Base-by-base conservation (phyloP, 495 filamentous ascomycete species). In the Stereocaulon alpinum region DNA sequence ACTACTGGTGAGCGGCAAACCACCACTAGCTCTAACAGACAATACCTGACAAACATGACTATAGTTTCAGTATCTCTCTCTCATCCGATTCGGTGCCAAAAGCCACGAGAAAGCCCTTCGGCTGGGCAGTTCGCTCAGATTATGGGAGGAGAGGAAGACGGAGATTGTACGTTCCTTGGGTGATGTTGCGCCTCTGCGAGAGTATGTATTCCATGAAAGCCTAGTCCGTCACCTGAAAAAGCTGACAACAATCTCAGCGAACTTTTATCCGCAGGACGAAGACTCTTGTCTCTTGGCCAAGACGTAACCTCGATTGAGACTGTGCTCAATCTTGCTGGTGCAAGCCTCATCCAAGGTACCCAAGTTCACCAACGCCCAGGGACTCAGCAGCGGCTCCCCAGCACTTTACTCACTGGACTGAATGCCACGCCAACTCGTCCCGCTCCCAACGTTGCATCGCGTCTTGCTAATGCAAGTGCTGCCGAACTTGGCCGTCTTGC, bases 51-150 rank as follows among this genome's bases (percentile, higher is more conserved):
- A 15, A 0, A 18, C 34, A n/a, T 41, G 12, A 10, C 6, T 37
- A 10, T 50, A 77, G 74, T 76, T 76, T 61, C 74, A 77, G 63
- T 76, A 74, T 43, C 50, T 72, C 14, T 66, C 67, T 10, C 61
- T 77, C 34, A 60, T 70, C 15, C 64, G 59, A 32, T 73, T 59
- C 50, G 67, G 56, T 30, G 60, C 43, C 14, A 66, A 62, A 37
- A 56, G 41, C 11, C 50, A 63, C 4, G 55, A 55, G 18, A 66
- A 55, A 41, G 56, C 61, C 15, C 52, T 48, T 18, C 50, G 54
- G n/a, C 14, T 43, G 20, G 32, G 43, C 18, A 50, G 55, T 29
- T 58, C 56, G 17, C 45, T 66, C 34, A 47, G 58, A 14, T 49
- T 22, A 7, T 67, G 65, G 65, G 59, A 65, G 48, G 58, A 61